A percentile compares a stretch with the other conserved stretches of the same genome.
Evolutionary conservation across 768 basidiomycete genomes (phyloP).

Genomic region (Psilocybe sp.): DNA sequence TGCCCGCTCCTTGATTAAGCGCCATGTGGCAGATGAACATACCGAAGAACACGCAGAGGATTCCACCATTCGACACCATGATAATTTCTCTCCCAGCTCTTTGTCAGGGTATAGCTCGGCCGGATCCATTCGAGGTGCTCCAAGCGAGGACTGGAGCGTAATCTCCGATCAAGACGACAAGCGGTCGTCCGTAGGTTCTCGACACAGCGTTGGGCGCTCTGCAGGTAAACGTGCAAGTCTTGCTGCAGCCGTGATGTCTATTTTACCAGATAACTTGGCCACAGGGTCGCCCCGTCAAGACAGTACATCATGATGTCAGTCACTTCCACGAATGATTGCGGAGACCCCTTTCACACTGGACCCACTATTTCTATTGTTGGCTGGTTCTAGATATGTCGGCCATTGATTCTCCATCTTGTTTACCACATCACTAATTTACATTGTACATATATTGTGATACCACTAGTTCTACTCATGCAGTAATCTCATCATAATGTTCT

Average conservation of each 20-base stretch:
- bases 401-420: neutral
- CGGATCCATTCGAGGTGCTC: conserved; percentile 48
- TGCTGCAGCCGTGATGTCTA: conserved; percentile 58
- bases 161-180: conserved; percentile 74
- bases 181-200: conserved; percentile 54
- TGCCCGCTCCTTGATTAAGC: conserved; percentile 83
- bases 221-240: conserved; percentile 57
- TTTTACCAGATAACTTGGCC: conserved; percentile 53
- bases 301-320: conserved; percentile 3
- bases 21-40: conserved; percentile 31
- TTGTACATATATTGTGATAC: neutral
- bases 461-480: conserved; percentile 16
- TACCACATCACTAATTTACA: neutral
- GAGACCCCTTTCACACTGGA: too few species aligned
- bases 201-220: conserved; percentile 32
- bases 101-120: conserved; percentile 54
- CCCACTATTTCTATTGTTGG: too few species aligned
- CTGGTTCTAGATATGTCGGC: neutral
- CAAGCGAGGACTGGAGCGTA: conserved; percentile 87
- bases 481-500: conserved; percentile 41
- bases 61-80: conserved; percentile 33
- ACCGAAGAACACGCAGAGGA: conserved; percentile 31
- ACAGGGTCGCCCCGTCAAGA: conserved; percentile 35
- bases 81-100: conserved; percentile 30
- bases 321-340: conserved; percentile 1